phyloP scores from a whole-genome alignment of 495 filamentous ascomycete species.

The Penicillium canariense region DNA sequence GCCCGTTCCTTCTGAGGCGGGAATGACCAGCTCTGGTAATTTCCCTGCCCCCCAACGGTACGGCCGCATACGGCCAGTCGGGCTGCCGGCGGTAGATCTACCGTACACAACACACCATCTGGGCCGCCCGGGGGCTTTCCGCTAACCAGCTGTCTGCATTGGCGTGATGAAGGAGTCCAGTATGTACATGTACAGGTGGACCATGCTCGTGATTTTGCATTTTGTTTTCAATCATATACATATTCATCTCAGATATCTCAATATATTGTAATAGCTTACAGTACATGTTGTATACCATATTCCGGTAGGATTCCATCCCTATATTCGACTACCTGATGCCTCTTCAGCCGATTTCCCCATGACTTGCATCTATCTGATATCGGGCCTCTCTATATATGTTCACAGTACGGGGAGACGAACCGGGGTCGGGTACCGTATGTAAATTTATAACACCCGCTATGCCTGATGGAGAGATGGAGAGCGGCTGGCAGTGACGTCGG shows the following conservation, averaged over 20 bases:
- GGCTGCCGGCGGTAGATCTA: conserved; percentile 27
- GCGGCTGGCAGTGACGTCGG: conserved; percentile 36
- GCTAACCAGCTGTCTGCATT: too few relatives aligned
- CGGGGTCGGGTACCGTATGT: not conserved
- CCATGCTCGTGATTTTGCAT: not conserved
- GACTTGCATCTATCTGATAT: too few relatives aligned
- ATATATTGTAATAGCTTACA: too few relatives aligned
- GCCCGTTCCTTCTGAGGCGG: conserved; percentile 11
- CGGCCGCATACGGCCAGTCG: conserved; percentile 4
- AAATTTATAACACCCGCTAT: conserved; percentile 5
- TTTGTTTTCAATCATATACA: not conserved
- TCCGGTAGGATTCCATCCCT: too few relatives aligned
- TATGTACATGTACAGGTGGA: not conserved
- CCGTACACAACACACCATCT: not conserved
- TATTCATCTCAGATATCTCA: too few relatives aligned
- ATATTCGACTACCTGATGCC: too few relatives aligned
- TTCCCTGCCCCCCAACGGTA: not conserved
- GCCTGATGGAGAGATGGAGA: conserved; percentile 6
- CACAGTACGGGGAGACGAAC: too few relatives aligned
- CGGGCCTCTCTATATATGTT: too few relatives aligned
- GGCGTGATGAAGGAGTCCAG: not conserved
- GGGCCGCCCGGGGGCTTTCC: conserved; percentile 12
- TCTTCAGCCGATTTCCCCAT: too few relatives aligned
- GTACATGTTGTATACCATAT: too few relatives aligned
- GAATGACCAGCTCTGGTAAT: conserved; percentile 3